These are phyloP conservation scores for Sarocladium oryzae DNA, from an alignment of 2,329 filamentous ascomycete genomes.

Conservation along the genomic window DNA sequence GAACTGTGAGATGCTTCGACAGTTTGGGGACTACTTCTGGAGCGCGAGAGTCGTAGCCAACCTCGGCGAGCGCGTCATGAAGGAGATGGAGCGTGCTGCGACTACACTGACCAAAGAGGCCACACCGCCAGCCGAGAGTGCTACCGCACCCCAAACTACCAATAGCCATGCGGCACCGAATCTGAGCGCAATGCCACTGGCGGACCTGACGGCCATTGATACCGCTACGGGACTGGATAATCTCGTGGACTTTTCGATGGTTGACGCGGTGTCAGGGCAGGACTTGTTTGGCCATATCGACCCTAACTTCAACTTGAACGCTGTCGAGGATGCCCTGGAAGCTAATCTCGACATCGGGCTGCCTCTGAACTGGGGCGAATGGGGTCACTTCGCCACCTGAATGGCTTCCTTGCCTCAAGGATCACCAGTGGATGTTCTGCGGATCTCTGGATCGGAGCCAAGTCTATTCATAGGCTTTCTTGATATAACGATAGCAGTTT, in stretches of 20 bases:
- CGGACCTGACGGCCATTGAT: constrained; percentile 21
- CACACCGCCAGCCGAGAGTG: constrained; percentile 19
- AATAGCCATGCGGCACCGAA: constrained; percentile 8
- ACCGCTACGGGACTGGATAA: constrained; percentile 24
- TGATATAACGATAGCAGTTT: no score
- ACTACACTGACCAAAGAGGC: constrained; percentile 34
- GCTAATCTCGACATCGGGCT: constrained; percentile 48
- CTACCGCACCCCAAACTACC: not conserved
- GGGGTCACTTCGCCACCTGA: constrained; percentile 31
- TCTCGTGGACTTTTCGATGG: constrained; percentile 33
- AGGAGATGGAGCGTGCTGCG: constrained; percentile 50
- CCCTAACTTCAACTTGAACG: constrained; percentile 46
- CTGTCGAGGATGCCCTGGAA: constrained; percentile 47
- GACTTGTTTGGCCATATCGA: constrained; percentile 51
- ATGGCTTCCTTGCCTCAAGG: no score
- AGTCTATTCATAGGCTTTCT: no score
- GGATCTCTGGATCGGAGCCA: no score
- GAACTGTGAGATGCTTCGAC: constrained; percentile 46
- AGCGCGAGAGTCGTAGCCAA: constrained; percentile 48
- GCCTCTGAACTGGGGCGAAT: constrained; percentile 45
- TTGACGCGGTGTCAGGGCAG: constrained; percentile 40
- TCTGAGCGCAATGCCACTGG: constrained; percentile 13
- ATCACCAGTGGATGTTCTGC: no score
- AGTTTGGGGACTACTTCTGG: constrained; percentile 52
- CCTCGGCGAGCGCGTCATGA: constrained; percentile 47